Base-by-base conservation (phyloP, 2,329 filamentous ascomycete genomes). In the Dactylellina haptotyla region DNA sequence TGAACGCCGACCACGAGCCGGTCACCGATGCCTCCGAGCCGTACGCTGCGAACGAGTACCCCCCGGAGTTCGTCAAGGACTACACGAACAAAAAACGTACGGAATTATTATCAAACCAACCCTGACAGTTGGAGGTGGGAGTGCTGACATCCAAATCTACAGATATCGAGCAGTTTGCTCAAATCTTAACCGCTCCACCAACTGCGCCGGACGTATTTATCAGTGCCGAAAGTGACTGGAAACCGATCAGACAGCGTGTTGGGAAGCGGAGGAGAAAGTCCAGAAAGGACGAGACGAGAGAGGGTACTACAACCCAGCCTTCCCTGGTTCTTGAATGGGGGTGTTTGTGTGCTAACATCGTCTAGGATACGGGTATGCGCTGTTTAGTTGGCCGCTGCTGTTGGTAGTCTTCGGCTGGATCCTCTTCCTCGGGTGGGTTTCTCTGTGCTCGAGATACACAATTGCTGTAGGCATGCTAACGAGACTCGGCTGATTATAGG, bases 221-320 rank as follows among this genome's bases (percentile, higher is more conserved):
- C 78, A 91, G 92, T 2, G 94, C 95, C 41, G 88, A 96, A 79
- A 96, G 96, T 80, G 95, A 99, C 83, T 99, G 95, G 95, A 89
- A 91, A 14, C 95, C 95, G 0, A 87, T 98, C 10, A 89, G 90
- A 77, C 87, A 94, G 79, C 88, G 86, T 66, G 85, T 93, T 20
- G 84, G 84, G 67, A 78, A 80, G 61, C 80, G 80, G 54, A 79
- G 80, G 77, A 78, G 82, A 75, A 82, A 81, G 75, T 81, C 81
- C 39, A 82, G 84, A 62, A 91, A 88, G 78, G 95, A 99, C 80
- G 95, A 99, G 84, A 98, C 94, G 1, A 85, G 95, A 76, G 95
- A 99, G 82, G 95, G 66, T 71, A 46, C 12, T 16, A n/a, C n/a
- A n/a, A n/a, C n/a, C n/a, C n/a, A n/a, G n/a, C n/a, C n/a, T 45